Evolutionary conservation across 2,329 filamentous ascomycete species (phyloP).

Genomic region (Microdochium bolleyi): DNA sequence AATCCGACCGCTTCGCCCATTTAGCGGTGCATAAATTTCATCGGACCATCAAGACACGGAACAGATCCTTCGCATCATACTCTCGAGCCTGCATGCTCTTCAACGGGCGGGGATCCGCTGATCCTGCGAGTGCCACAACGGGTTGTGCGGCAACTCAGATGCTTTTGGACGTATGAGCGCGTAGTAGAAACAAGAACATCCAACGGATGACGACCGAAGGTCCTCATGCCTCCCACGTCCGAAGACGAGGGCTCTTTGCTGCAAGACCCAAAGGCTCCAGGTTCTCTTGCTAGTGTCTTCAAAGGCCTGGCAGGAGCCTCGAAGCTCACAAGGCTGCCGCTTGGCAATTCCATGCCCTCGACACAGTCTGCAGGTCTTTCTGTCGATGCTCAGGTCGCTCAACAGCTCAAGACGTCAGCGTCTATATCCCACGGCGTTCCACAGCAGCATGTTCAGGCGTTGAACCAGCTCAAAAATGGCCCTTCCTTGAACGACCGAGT

Average conservation of each 20-base stretch:
- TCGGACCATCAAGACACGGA: too few species aligned
- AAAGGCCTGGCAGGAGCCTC: slow-evolving; percentile 48
- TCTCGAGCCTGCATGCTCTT: too few species aligned
- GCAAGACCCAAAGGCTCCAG: slow-evolving; percentile 42
- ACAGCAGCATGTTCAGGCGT: slow-evolving; percentile 43
- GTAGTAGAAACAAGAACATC: neutral
- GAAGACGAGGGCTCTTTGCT: slow-evolving; percentile 48
- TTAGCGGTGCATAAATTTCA: too few species aligned
- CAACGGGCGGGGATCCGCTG: too few species aligned
- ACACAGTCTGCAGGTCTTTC: slow-evolving; percentile 14
- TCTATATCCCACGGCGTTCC: slow-evolving; percentile 34
- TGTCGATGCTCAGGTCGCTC: slow-evolving; percentile 29
- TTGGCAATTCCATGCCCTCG: slow-evolving; percentile 30
- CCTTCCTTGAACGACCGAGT: slow-evolving; percentile 40
- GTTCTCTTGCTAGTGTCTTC: slow-evolving; percentile 56
- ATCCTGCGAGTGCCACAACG: too few species aligned
- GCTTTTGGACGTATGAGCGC: neutral
- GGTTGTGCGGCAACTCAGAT: neutral
- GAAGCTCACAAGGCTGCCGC: slow-evolving; percentile 43
- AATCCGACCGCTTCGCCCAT: too few species aligned
- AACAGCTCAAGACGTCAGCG: slow-evolving; percentile 34
- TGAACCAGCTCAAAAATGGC: slow-evolving; percentile 46
- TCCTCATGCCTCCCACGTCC: slow-evolving; percentile 49
- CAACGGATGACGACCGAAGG: neutral
- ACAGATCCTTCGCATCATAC: too few species aligned